Base-by-base conservation (phyloP, 1,284 basidiomycete genomes). In the Ustanciosporium gigantosporum region DNA sequence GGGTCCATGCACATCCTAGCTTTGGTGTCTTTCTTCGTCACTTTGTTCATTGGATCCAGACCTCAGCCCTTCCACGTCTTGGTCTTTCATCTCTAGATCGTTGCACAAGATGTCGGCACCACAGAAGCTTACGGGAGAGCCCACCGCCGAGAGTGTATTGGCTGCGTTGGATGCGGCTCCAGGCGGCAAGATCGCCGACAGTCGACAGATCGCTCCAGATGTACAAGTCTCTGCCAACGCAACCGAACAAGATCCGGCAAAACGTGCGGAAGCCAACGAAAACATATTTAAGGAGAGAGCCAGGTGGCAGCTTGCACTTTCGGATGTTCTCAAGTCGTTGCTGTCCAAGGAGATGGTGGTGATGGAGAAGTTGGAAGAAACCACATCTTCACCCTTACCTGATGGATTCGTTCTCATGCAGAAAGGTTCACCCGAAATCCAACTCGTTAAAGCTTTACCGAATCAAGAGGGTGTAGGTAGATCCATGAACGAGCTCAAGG, bases 241-340 rank as follows among this genome's bases (percentile, higher is more conserved):
- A 49, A 41, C 47, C 27, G 53, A 48, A 14, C 47, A 66, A 37
- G 67, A 72, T 46, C 53, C 56, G 11, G 46, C 38, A 36, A 60
- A 60, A 40, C 59, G 55, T 11, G 58, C 68, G 25, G 60, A 66
- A 41, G 51, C 49, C 38, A 67, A 69, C 31, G 70, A 72, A 32
- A 57, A 47, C 24, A 45, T 66, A 19, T 67, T 69, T 64, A 71
- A 66, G 51, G 59, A 65, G 44, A 58, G 73, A 5, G 69, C 73
- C 20, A 46, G 55, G 49, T 77, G 74, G 74, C 74, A 77, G 60
- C 58, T 77, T 15, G 51, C 48, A 21, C 68, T 77, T 14, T 69
- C 68, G 17, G 71, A 72, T 25, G 53, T 69, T 9, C 66, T 77
- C 53, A 72, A 73, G 25, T 68, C 62, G 16, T 57, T 77, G 24